A percentile compares a stretch with the other conserved stretches of the same genome.
Evolutionary conservation across 257 asterid genomes (phyloP).

Genomic region (Echites panduratus): DNA sequence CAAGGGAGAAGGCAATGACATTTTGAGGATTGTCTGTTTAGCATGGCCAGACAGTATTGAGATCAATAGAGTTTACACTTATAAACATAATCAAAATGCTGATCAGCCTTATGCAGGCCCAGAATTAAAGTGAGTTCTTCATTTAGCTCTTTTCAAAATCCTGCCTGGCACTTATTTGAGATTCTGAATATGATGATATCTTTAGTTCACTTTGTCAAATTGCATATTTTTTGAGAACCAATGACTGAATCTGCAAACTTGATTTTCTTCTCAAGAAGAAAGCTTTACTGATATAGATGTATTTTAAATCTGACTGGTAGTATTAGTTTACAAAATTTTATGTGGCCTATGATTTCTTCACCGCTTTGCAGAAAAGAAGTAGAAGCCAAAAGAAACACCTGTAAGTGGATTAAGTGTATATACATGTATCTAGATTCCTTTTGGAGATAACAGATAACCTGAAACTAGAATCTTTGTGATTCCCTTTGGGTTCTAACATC

Average conservation of each 20-base stretch:
- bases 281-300: not conserved
- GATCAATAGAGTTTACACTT: conserved; percentile 54
- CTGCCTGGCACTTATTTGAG: not conserved
- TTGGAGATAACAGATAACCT: not conserved
- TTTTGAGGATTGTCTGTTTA: conserved; percentile 72
- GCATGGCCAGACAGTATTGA: conserved; percentile 78
- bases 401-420: not conserved
- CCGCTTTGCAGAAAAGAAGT: not conserved
- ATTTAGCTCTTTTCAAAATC: conserved; percentile 4
- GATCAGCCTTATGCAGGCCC: conserved; percentile 58
- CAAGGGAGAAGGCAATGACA: conserved; percentile 53
- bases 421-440: not conserved
- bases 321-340: not conserved
- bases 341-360: not conserved
- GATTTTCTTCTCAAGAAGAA: not conserved
- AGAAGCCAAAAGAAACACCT: not conserved
- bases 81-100: conserved; percentile 26
- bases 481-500: not conserved
- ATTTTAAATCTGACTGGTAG: not conserved
- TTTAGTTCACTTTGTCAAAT: not conserved
- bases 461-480: not conserved
- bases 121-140: conserved; percentile 53
- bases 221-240: not conserved
- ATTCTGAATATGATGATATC: not conserved
- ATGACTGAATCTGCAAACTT: not conserved